Conservation (phyloP, 2,329 filamentous ascomycete genomes). For the Nakataea oryzae region DNA sequence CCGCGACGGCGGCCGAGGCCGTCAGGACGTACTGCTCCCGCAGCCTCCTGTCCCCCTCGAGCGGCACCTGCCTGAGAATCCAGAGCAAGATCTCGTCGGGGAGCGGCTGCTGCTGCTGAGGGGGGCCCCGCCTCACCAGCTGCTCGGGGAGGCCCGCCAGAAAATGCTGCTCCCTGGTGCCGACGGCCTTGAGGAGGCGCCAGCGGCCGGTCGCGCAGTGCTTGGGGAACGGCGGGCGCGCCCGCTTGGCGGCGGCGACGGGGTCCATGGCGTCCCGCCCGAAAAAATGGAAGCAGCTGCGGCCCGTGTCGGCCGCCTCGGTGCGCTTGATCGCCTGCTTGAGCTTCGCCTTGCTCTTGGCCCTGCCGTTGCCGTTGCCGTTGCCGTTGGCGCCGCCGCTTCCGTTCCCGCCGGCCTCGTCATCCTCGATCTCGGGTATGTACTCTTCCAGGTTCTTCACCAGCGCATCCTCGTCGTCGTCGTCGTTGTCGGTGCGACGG, state of each 20-base stretch:
- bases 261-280: conserved; percentile 15
- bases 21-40: conserved; percentile 46
- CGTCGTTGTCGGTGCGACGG: conserved; percentile 6
- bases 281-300: conserved; percentile 40
- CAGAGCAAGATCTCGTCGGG: conserved; percentile 58
- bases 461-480: conserved; percentile 10
- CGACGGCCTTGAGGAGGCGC: conserved; percentile 36
- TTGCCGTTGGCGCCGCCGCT: not conserved
- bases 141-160: conserved; percentile 51
- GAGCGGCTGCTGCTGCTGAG: not conserved
- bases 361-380: conserved; percentile 18
- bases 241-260: conserved; percentile 6
- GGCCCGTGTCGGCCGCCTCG: conserved; percentile 22
- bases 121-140: conserved; percentile 29
- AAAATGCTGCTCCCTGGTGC: conserved; percentile 46
- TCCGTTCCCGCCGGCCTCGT: not conserved
- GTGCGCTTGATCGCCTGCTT: conserved; percentile 38
- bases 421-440: conserved; percentile 25
- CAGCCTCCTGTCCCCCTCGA: conserved; percentile 43
- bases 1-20: conserved; percentile 11
- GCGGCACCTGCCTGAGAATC: conserved; percentile 50
- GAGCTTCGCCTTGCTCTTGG: conserved; percentile 25
- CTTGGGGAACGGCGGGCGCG: conserved; percentile 25
- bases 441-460: conserved; percentile 8
- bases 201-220: conserved; percentile 28